These are phyloP conservation scores for Crithidia expoeki DNA, from an alignment of 208 protist species.

Conservation along the genomic window DNA sequence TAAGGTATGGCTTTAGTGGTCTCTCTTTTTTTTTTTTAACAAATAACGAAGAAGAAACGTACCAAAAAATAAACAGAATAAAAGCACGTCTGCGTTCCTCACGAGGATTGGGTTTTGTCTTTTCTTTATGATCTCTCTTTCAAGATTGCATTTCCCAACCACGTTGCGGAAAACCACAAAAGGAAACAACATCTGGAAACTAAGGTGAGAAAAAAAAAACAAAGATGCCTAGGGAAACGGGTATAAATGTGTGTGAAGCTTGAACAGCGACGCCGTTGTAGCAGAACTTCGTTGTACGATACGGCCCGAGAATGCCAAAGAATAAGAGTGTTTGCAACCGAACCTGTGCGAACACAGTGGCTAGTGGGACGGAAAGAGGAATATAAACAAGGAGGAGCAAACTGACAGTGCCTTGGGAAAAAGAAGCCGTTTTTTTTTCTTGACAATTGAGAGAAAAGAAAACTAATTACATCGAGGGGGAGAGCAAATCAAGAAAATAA, in stretches of 20 bases:
- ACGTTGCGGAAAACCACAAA: too few species aligned
- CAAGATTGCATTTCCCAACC: too few species aligned
- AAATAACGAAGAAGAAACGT: not conserved
- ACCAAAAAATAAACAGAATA: not conserved
- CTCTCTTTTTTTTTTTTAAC: not conserved
- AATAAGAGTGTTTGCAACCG: constrained; percentile 1
- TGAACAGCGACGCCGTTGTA: not conserved
- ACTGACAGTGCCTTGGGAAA: not conserved
- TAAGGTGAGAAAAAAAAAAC: constrained; percentile 13
- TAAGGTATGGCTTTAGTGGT: not conserved
- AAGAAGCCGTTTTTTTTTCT: not conserved
- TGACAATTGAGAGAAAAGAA: not conserved
- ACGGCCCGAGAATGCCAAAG: constrained; percentile 12
- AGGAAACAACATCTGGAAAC: not conserved
- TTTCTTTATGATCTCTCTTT: too few species aligned
- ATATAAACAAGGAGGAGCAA: not conserved
- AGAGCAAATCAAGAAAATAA: too few species aligned
- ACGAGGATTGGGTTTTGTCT: not conserved
- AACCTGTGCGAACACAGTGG: constrained; percentile 1
- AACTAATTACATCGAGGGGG: constrained; percentile 2
- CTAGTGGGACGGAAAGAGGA: not conserved
- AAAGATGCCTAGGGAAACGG: too few species aligned
- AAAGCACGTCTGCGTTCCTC: not conserved
- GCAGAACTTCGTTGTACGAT: constrained; percentile 3
- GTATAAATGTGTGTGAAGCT: not conserved